Percentiles rank a stretch among this genome's conserved stretches.
phyloP scores from a whole-genome alignment of 805 yeast genomes.

The Yarrowia sp. region DNA sequence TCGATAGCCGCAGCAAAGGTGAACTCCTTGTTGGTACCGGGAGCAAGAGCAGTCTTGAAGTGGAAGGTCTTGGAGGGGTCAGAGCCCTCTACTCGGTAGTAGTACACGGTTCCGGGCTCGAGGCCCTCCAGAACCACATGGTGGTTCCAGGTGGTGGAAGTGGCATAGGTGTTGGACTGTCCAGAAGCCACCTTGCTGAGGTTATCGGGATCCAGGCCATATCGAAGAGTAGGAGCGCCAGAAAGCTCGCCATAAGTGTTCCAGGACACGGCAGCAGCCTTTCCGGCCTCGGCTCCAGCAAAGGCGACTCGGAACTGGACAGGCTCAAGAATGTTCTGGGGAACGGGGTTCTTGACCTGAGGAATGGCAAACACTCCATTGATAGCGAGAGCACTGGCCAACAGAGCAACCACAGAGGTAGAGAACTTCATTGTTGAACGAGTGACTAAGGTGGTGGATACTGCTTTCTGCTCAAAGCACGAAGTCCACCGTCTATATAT shows the following conservation, averaged over 20 bases:
- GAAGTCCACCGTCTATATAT: neutral
- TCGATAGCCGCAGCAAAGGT: conserved; percentile 14
- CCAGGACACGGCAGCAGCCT: conserved; percentile 29
- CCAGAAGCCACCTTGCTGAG: conserved; percentile 26
- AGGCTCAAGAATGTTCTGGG: conserved; percentile 3
- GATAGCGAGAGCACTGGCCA: neutral
- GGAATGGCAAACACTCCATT: conserved; percentile 8
- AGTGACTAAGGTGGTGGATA: neutral
- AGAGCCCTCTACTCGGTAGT: conserved; percentile 32
- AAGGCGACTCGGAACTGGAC: conserved; percentile 17
- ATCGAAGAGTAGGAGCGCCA: conserved; percentile 31
- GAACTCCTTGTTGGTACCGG: conserved; percentile 25
- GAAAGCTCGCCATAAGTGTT: conserved; percentile 30
- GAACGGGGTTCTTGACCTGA: conserved; percentile 17
- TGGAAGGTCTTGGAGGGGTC: conserved; percentile 21
- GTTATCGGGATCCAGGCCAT: conserved; percentile 29
- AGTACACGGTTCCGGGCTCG: conserved; percentile 34
- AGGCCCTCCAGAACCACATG: conserved; percentile 34
- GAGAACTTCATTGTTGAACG: conserved; percentile 2
- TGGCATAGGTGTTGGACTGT: conserved; percentile 30
- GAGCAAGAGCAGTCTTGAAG: conserved; percentile 29
- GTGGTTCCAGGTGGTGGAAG: conserved; percentile 33
- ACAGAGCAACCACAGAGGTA: neutral
- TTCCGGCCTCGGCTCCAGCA: neutral
- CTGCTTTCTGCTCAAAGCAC: neutral